These are phyloP conservation scores for Cymbopogon flexuosus DNA, from an alignment of 202 grass and related monocot genomes.

Conservation along the genomic window DNA sequence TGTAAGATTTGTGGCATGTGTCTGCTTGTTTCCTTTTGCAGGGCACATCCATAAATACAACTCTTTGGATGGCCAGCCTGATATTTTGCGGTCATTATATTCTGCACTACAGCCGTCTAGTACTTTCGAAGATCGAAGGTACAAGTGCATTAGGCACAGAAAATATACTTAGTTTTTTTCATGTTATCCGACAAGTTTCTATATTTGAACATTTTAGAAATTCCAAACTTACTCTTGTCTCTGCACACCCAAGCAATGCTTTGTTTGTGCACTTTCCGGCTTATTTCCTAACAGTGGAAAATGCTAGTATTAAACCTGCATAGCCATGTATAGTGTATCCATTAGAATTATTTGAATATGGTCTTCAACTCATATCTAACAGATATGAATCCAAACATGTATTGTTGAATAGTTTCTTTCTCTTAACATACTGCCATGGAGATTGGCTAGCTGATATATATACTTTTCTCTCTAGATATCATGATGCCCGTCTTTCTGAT, in stretches of 20 bases:
- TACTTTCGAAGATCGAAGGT: constrained; percentile 77
- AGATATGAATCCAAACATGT: constrained; percentile 10
- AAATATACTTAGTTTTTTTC: background rate
- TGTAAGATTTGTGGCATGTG: constrained; percentile 8
- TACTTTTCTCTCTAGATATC: constrained; percentile 48
- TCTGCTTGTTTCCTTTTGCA: constrained; percentile 35
- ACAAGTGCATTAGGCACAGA: constrained; percentile 11
- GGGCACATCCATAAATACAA: constrained; percentile 93
- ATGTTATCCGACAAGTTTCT: background rate
- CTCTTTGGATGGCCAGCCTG: constrained; percentile 75
- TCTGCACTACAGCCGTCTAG: constrained; percentile 89
- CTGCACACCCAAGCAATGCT: background rate
- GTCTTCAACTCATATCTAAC: constrained; percentile 2
- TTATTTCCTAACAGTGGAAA: constrained; percentile 2
- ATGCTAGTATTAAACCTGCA: background rate
- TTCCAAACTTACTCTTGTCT: background rate
- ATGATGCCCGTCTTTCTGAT: constrained; percentile 84
- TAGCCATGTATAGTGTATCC: background rate
- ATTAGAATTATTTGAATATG: constrained; percentile 23
- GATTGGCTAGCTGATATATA: constrained; percentile 9
- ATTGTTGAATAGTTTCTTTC: background rate
- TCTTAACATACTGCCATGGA: background rate
- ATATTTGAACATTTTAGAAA: constrained; percentile 21
- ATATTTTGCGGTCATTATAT: constrained; percentile 85
- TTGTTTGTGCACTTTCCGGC: background rate